A percentile compares a stretch with the other conserved stretches of the same genome.
Conservation (phyloP, 176 grass and related monocot genomes). For the Carex littledalei region DNA sequence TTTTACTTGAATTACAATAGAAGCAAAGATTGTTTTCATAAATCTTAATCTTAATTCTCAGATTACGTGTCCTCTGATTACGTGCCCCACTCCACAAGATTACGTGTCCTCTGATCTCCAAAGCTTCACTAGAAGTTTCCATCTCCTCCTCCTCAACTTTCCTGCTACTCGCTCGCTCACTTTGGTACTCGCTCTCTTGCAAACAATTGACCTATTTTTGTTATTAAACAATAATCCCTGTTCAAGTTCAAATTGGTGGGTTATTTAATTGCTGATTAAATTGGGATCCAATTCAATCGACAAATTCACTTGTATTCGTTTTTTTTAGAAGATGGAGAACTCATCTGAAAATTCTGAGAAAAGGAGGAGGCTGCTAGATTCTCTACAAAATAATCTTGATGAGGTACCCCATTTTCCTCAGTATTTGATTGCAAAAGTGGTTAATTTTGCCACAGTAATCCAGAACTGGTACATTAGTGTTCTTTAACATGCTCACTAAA, state of each 20-base stretch:
- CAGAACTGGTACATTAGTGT: not conserved
- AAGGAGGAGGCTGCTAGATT: slow-evolving; percentile 61
- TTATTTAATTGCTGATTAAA: not conserved
- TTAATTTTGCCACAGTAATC: slow-evolving; percentile 1
- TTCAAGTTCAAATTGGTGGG: not conserved
- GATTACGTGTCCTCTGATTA: too few relatives aligned
- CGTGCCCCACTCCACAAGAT: too few relatives aligned
- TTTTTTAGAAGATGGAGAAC: not conserved
- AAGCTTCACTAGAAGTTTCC: not conserved
- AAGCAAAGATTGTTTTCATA: too few relatives aligned
- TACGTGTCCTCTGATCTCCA: too few relatives aligned
- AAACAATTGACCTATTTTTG: not conserved
- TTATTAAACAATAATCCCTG: not conserved
- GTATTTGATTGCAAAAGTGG: not conserved
- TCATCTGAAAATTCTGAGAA: slow-evolving; percentile 57
- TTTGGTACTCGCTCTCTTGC: not conserved
- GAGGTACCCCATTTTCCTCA: slow-evolving; percentile 43
- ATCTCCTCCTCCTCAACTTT: not conserved
- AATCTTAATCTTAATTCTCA: not conserved
- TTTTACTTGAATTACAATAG: not conserved
- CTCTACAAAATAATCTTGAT: slow-evolving; percentile 80
- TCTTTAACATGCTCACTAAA: not conserved
- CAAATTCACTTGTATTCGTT: not conserved
- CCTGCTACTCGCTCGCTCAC: not conserved
- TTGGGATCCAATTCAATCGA: not conserved